A percentile compares a stretch with the other conserved stretches of the same genome.
Conservation (phyloP, 352 stramenopile species). For the Globisporangium solare region DNA sequence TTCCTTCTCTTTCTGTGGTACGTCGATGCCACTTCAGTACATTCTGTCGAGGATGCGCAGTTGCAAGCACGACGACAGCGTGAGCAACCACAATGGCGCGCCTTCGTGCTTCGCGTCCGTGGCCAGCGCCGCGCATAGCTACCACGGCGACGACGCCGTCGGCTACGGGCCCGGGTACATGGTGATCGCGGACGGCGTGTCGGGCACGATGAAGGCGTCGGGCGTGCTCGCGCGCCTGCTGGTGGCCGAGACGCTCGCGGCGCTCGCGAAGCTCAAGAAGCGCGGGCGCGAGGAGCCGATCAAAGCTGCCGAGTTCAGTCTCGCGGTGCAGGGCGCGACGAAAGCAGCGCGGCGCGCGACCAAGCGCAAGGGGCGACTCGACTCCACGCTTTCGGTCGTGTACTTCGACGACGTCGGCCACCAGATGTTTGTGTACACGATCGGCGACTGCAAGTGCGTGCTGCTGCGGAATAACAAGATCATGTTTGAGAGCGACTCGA, state of each 20-base stretch:
- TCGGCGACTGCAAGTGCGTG: slow-evolving; percentile 87
- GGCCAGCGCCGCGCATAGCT: slow-evolving; percentile 67
- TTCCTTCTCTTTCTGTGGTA: neutral
- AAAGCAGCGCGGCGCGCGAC: slow-evolving; percentile 69
- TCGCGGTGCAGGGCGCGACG: slow-evolving; percentile 65
- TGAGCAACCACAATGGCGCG: slow-evolving; percentile 1
- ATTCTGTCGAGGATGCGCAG: slow-evolving; percentile 71
- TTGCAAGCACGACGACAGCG: slow-evolving; percentile 42
- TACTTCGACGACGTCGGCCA: slow-evolving; percentile 62
- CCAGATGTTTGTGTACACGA: slow-evolving; percentile 82
- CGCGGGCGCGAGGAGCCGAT: slow-evolving; percentile 42
- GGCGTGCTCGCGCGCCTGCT: slow-evolving; percentile 75
- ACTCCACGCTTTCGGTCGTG: slow-evolving; percentile 80
- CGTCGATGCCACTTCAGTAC: slow-evolving; percentile 34
- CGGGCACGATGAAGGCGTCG: slow-evolving; percentile 80
- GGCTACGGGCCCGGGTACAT: slow-evolving; percentile 84
- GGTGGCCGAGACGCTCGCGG: slow-evolving; percentile 67
- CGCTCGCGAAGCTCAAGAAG: slow-evolving; percentile 69
- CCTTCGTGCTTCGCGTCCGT: slow-evolving; percentile 66
- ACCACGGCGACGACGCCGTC: slow-evolving; percentile 83
- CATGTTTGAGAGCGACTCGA: slow-evolving; percentile 86
- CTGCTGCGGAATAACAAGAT: slow-evolving; percentile 57
- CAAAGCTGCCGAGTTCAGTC: slow-evolving; percentile 55
- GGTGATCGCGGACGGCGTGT: slow-evolving; percentile 83
- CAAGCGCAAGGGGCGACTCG: slow-evolving; percentile 73